Conservation (phyloP, 257 asterid species). For the Pogostemon cablin region DNA sequence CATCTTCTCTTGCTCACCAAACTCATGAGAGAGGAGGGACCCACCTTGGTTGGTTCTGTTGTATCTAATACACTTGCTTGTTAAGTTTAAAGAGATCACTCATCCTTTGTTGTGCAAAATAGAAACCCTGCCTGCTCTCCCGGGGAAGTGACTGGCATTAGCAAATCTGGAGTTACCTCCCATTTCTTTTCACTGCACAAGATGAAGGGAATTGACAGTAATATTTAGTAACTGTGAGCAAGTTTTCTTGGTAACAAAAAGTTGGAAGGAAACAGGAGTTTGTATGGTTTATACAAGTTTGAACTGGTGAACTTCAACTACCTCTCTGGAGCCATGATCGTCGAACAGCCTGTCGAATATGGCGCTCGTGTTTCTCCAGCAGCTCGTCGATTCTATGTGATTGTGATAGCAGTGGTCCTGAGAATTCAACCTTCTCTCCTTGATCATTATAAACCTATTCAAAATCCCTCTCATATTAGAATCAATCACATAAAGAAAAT, state of each 20-base stretch:
- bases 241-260: background rate
- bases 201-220: background rate
- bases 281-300: background rate
- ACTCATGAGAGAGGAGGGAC: too few species aligned
- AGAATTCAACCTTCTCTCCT: slow-evolving; percentile 88
- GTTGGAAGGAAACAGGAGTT: background rate
- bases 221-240: background rate
- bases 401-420: slow-evolving; percentile 91
- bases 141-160: too few species aligned
- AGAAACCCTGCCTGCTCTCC: too few species aligned
- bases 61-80: slow-evolving; percentile 6
- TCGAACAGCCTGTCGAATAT: slow-evolving; percentile 88
- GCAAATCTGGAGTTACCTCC: slow-evolving; percentile 30
- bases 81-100: slow-evolving; percentile 26
- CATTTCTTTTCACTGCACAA: slow-evolving; percentile 44
- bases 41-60: background rate
- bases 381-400: slow-evolving; percentile 79
- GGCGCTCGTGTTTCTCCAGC: slow-evolving; percentile 84
- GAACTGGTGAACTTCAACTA: slow-evolving; percentile 15
- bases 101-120: slow-evolving; percentile 23
- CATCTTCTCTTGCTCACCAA: background rate
- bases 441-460: slow-evolving; percentile 74
- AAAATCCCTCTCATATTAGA: slow-evolving; percentile 35
- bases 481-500: slow-evolving; percentile 10
- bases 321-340: slow-evolving; percentile 95